Conservation (phyloP, 768 basidiomycete species). For the Phlebiopsis flavidoalba region DNA sequence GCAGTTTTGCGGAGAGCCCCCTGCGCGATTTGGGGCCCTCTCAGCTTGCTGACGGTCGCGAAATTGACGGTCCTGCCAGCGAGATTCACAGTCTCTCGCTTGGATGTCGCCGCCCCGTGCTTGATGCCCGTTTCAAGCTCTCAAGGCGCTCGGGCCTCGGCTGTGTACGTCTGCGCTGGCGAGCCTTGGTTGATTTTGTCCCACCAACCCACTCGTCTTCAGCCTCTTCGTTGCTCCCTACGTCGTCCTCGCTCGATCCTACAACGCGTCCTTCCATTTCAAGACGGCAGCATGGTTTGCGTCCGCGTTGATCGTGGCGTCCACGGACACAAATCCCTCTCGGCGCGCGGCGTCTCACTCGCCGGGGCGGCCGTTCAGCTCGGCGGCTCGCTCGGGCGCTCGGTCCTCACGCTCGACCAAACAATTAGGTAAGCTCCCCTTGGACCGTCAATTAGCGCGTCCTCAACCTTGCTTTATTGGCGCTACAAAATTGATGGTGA, state of each 20-base stretch:
- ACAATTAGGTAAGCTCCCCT: slow-evolving; percentile 1
- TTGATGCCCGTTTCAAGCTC: neutral
- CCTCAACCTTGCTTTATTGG: neutral
- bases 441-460: neutral
- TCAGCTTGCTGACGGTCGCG: neutral
- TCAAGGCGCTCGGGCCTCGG: neutral
- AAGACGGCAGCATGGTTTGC: neutral
- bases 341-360: neutral
- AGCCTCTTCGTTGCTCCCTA: neutral
- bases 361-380: neutral
- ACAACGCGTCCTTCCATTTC: neutral
- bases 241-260: neutral
- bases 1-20: neutral
- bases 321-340: neutral
- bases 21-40: neutral
- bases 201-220: neutral
- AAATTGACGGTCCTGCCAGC: slow-evolving; percentile 2
- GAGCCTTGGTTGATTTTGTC: neutral
- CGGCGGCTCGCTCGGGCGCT: neutral
- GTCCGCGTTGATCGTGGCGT: neutral
- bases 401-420: neutral
- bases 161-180: neutral
- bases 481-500: too few relatives aligned
- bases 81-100: slow-evolving; percentile 1
- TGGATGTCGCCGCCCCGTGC: neutral